Evolutionary conservation across 2,329 filamentous ascomycete species (phyloP).

Genomic region (Fusarium torulosum): DNA sequence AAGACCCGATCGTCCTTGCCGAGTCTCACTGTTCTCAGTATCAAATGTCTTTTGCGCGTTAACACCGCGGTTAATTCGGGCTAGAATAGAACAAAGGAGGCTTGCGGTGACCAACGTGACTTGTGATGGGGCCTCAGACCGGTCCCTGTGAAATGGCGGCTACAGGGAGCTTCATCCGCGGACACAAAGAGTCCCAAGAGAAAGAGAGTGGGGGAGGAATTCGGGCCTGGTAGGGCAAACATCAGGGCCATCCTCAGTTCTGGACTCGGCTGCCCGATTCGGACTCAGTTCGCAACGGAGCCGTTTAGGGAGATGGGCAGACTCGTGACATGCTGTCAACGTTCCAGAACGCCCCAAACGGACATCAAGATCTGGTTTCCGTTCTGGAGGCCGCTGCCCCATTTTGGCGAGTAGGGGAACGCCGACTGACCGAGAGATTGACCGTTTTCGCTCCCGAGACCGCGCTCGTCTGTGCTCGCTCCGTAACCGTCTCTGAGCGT

Average conservation of each 20-base stretch:
- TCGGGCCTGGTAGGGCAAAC: slow-evolving; percentile 18
- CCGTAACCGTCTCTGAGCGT: slow-evolving; percentile 22
- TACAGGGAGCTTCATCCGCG: slow-evolving; percentile 46
- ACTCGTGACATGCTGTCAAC: slow-evolving; percentile 40
- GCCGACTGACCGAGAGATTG: slow-evolving; percentile 27
- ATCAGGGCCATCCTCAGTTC: slow-evolving; percentile 34
- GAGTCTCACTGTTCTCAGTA: slow-evolving; percentile 20
- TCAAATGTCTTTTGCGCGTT: slow-evolving; percentile 27
- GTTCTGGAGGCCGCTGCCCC: slow-evolving; percentile 15
- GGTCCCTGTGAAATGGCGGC: slow-evolving; percentile 42
- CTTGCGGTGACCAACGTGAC: slow-evolving; percentile 43
- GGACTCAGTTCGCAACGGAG: slow-evolving; percentile 38
- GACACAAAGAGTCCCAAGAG: slow-evolving; percentile 33
- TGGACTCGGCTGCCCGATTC: slow-evolving; percentile 39
- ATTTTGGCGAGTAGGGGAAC: slow-evolving; percentile 26
- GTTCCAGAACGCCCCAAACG: slow-evolving; percentile 45
- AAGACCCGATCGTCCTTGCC: slow-evolving; percentile 28
- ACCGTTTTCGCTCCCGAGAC: slow-evolving; percentile 39
- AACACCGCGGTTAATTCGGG: slow-evolving; percentile 43
- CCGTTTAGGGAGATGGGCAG: slow-evolving; percentile 28
- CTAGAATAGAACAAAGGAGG: slow-evolving; percentile 43
- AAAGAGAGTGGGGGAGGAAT: slow-evolving; percentile 29
- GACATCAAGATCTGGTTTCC: slow-evolving; percentile 20
- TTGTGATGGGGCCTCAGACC: slow-evolving; percentile 44
- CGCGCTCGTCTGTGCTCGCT: slow-evolving; percentile 29